Evolutionary conservation across 805 yeast genomes (phyloP).

Genomic region (Yarrowia sp.): DNA sequence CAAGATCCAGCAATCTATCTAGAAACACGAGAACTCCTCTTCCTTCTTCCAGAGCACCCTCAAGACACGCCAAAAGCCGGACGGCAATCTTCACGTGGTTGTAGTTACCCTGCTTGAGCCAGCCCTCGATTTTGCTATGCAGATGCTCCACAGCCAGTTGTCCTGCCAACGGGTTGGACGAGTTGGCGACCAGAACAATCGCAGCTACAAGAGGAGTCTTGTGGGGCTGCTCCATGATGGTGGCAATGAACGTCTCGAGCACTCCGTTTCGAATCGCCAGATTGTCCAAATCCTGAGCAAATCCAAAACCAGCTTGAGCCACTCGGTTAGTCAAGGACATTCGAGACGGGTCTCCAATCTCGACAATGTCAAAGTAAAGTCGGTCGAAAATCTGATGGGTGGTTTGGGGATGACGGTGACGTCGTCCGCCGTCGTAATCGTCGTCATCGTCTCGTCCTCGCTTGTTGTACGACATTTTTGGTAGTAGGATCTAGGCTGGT

Average conservation of each 20-base stretch:
- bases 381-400: constrained; percentile 26
- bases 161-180: constrained; percentile 62
- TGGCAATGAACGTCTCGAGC: constrained; percentile 61
- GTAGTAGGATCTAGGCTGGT: neutral
- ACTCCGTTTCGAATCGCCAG: constrained; percentile 61
- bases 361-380: constrained; percentile 45
- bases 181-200: constrained; percentile 61
- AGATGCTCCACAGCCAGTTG: constrained; percentile 64
- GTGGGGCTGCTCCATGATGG: constrained; percentile 85
- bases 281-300: constrained; percentile 43
- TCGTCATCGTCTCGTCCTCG: constrained; percentile 16
- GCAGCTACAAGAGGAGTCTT: constrained; percentile 71
- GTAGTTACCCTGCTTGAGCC: constrained; percentile 51
- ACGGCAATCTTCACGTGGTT: constrained; percentile 65
- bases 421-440: neutral
- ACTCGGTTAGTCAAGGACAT: constrained; percentile 30
- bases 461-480: constrained; percentile 7
- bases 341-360: constrained; percentile 57
- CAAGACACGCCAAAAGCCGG: constrained; percentile 64
- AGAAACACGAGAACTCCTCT: constrained; percentile 50
- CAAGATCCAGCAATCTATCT: constrained; percentile 50
- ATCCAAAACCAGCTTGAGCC: constrained; percentile 42
- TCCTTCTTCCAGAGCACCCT: constrained; percentile 54
- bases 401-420: neutral
- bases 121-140: constrained; percentile 58